phyloP scores from a whole-genome alignment of 768 basidiomycete species.

The Boletus subcaerulescens region DNA sequence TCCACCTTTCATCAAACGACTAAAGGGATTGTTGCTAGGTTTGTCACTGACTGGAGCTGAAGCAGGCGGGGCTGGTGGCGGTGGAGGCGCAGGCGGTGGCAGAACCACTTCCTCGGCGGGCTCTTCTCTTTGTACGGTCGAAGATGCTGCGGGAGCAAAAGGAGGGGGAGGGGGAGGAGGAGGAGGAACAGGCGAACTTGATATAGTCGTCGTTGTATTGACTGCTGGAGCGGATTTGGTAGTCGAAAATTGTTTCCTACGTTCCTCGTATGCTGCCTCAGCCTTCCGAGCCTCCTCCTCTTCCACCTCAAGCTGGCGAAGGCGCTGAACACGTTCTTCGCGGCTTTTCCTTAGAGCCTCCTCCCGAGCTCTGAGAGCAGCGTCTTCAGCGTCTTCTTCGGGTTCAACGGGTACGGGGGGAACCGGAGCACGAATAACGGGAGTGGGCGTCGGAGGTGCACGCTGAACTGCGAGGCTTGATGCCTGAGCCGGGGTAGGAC shows the following conservation, averaged over 20 bases:
- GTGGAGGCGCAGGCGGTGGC: conserved; percentile 29
- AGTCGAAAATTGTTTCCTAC: conserved; percentile 35
- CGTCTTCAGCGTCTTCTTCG: conserved; percentile 76
- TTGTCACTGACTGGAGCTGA: conserved; percentile 40
- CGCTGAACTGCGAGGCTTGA: conserved; percentile 19
- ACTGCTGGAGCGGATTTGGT: conserved; percentile 36
- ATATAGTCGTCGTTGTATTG: conserved; percentile 21
- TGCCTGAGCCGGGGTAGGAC: conserved; percentile 25
- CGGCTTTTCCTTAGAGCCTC: conserved; percentile 68
- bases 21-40: conserved; percentile 78
- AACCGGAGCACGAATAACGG: conserved; percentile 24
- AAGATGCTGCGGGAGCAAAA: conserved; percentile 22
- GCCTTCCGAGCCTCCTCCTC: conserved; percentile 55
- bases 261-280: conserved; percentile 40
- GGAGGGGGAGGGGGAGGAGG: conserved; percentile 29
- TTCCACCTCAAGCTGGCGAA: conserved; percentile 63
- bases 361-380: conserved; percentile 62
- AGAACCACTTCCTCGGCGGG: conserved; percentile 25
- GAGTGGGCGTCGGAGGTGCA: conserved; percentile 25
- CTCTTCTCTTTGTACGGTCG: conserved; percentile 9
- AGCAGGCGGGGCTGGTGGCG: conserved; percentile 26
- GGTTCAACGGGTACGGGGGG: conserved; percentile 48
- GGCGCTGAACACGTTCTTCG: conserved; percentile 65
- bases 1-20: conserved; percentile 53
- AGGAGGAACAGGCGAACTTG: conserved; percentile 36